Evolutionary conservation across 139 green algal species (phyloP), one percentile per base, ranked within the genome.

Genomic region (Tetradesmus obliquus): DNA sequence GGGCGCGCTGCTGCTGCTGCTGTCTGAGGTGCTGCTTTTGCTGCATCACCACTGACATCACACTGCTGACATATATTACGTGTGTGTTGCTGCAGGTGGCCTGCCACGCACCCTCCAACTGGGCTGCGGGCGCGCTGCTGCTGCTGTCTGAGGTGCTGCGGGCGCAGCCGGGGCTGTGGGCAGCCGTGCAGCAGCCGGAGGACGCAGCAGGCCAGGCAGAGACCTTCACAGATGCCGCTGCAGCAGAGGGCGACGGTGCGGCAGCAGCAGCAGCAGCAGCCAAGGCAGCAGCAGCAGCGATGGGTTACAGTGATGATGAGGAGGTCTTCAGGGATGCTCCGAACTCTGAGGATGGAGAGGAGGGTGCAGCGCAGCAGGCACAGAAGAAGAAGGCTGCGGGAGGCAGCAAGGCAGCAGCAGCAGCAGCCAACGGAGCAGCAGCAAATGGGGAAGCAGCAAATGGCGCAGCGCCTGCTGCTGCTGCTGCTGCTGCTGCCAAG

Each of bases 71-170:
- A 45, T 45, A 45, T 45, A 45, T 45, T 45, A 1, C 2, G n/a
- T 19, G n/a, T 82, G 4, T 84, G n/a, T 3, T 57, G 13, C 20
- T 45, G 71, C 55, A 91, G 88, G 88, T 91, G 24, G 55, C 76
- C 12, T 91, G 74, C 62, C 88, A 91, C 81, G 91, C 97, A 55
- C 93, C 94, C 5, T 85, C 97, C 15, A 94, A 96, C 81, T 99
- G 98, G 94, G 95, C 97, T 71, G 99, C 97, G 89, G 98, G 96
- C 17, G 96, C 95, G 71, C 95, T 99, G 79, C 91, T 99, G 32
- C 32, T 45, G 90, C 90, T 99, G 24, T 45, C 32, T 45, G 32
- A 99, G 92, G 88, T 92, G 0, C 89, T 95, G 66, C 94, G 96
- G 85, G 83, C 83, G 0, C 94, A 96, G 7, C 95, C 96, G 0